Conservation (phyloP, 1,284 basidiomycete genomes). For the Ustilago bromivora region DNA sequence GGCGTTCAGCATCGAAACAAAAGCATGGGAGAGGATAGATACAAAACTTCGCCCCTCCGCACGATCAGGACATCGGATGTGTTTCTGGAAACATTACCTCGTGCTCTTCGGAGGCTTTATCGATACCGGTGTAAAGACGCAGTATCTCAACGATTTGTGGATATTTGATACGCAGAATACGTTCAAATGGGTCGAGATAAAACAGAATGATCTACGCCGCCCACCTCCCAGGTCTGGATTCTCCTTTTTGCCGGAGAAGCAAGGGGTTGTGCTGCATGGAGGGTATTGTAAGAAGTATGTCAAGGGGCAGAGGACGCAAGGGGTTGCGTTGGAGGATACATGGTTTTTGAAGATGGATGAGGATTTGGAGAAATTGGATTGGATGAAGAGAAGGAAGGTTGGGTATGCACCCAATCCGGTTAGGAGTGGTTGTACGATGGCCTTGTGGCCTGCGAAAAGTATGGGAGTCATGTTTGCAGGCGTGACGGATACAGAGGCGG, state of each 20-base stretch:
- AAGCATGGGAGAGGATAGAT: constrained; percentile 90
- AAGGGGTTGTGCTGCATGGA: constrained; percentile 86
- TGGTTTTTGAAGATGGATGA: constrained; percentile 81
- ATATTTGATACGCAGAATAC: constrained; percentile 83
- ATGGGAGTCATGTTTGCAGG: constrained; percentile 90
- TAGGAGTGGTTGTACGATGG: constrained; percentile 84
- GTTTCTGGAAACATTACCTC: constrained; percentile 85
- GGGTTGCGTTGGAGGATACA: constrained; percentile 88
- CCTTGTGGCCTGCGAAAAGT: constrained; percentile 76
- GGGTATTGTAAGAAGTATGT: constrained; percentile 92
- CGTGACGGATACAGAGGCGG: constrained; percentile 87
- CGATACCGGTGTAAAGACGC: constrained; percentile 81
- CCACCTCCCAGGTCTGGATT: constrained; percentile 75
- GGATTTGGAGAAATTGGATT: constrained; percentile 73
- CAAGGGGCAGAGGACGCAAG: constrained; percentile 86
- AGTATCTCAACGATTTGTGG: constrained; percentile 89
- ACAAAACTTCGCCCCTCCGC: constrained; percentile 83
- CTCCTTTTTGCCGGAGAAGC: constrained; percentile 82
- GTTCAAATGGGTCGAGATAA: constrained; percentile 87
- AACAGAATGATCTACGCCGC: constrained; percentile 70
- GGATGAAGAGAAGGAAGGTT: constrained; percentile 85
- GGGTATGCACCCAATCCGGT: constrained; percentile 73
- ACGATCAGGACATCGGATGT: constrained; percentile 86
- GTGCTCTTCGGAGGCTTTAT: constrained; percentile 89
- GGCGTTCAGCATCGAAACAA: constrained; percentile 63